These are phyloP conservation scores for Starmerella lactis-condensi DNA, from an alignment of 805 yeast genomes.

Conservation along the genomic window DNA sequence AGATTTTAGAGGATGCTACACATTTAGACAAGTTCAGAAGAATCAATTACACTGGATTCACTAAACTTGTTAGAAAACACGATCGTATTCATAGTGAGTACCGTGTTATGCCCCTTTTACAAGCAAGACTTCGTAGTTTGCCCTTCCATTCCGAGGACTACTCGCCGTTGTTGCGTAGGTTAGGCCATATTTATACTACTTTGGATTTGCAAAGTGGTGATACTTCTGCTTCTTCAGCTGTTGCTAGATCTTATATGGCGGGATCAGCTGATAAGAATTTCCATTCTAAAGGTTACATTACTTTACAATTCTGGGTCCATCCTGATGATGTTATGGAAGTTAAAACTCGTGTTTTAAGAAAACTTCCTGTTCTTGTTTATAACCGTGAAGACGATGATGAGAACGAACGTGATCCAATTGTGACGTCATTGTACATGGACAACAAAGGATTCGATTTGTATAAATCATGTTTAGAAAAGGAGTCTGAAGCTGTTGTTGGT, in stretches of 20 bases:
- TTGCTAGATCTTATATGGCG: conserved; percentile 20
- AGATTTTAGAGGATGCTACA: conserved; percentile 52
- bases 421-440: conserved; percentile 78
- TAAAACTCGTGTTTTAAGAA: conserved; percentile 83
- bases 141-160: conserved; percentile 93
- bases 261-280: conserved; percentile 19
- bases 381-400: conserved; percentile 33
- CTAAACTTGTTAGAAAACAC: conserved; percentile 87
- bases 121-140: conserved; percentile 66
- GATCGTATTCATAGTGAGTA: conserved; percentile 75
- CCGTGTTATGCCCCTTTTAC: conserved; percentile 76
- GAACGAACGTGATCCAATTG: conserved; percentile 46
- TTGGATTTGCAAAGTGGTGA: conserved; percentile 51
- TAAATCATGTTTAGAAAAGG: conserved; percentile 49
- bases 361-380: conserved; percentile 78
- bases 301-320: conserved; percentile 87
- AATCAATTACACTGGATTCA: conserved; percentile 83
- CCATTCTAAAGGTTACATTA: conserved; percentile 26
- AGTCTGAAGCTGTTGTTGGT: conserved; percentile 35
- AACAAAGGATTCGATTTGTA: conserved; percentile 66
- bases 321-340: conserved; percentile 96
- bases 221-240: conserved; percentile 18
- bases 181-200: conserved; percentile 60
- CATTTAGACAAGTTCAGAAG: conserved; percentile 81
- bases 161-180: conserved; percentile 68